phyloP scores from a whole-genome alignment of 495 filamentous ascomycete genomes.

The Hypoxylon perforatum region DNA sequence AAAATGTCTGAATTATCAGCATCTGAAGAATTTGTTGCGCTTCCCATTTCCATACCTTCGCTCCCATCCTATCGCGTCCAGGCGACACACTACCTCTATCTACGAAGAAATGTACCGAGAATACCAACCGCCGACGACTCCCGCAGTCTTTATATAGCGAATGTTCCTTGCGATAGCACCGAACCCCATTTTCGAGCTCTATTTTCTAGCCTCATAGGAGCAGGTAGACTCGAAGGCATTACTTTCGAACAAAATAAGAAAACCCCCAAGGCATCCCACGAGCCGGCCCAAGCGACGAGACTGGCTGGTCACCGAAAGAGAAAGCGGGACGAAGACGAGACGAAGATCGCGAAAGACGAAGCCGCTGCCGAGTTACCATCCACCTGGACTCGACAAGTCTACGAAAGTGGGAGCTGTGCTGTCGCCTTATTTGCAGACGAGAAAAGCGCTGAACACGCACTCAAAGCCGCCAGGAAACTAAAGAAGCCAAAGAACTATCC shows the following conservation, averaged over 20 bases:
- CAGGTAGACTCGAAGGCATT: conserved; percentile 78
- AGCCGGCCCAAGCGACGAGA: conserved; percentile 54
- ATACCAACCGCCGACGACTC: conserved; percentile 76
- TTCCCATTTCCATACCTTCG: conserved; percentile 70
- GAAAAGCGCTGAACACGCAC: conserved; percentile 73
- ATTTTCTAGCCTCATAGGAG: conserved; percentile 74
- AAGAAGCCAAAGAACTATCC: conserved; percentile 66
- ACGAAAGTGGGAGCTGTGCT: conserved; percentile 77
- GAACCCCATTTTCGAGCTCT: conserved; percentile 78
- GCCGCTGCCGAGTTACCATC: conserved; percentile 67
- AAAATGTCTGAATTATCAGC: conserved; percentile 45
- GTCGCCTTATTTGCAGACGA: conserved; percentile 86
- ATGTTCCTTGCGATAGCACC: conserved; percentile 87
- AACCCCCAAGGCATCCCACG: conserved; percentile 32
- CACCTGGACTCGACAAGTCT: conserved; percentile 80
- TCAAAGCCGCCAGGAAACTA: conserved; percentile 76
- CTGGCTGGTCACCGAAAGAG: conserved; percentile 71
- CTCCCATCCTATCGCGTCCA: conserved; percentile 66
- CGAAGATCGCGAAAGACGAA: conserved; percentile 63
- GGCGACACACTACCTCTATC: conserved; percentile 85
- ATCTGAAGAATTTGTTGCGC: conserved; percentile 58
- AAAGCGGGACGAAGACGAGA: conserved; percentile 67
- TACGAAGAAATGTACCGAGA: conserved; percentile 82
- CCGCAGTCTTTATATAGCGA: conserved; percentile 86
- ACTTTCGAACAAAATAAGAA: conserved; percentile 71